A percentile compares a stretch with the other conserved stretches of the same genome.
Evolutionary conservation across 768 basidiomycete species (phyloP).

Genomic region (Boletales sp.): DNA sequence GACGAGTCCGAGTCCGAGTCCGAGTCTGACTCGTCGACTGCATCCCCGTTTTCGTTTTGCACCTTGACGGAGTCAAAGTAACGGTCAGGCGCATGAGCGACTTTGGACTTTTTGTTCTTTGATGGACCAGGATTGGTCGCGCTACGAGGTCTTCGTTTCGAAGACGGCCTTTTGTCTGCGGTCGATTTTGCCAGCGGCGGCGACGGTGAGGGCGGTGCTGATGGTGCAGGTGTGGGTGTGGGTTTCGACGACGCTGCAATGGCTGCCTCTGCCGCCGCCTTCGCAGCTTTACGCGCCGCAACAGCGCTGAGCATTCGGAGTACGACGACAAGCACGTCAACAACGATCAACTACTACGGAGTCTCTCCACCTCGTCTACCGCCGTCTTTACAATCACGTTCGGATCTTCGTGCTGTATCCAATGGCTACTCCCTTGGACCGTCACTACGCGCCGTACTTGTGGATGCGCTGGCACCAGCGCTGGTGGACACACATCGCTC

Average conservation of each 20-base stretch:
- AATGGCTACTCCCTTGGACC: too few relatives aligned
- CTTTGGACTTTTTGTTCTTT: slow-evolving; percentile 29
- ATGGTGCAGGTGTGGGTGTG: too few relatives aligned
- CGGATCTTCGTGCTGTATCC: slow-evolving; percentile 14
- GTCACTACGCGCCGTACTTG: too few relatives aligned
- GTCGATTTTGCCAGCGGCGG: slow-evolving; percentile 9
- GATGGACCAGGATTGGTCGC: slow-evolving; percentile 18
- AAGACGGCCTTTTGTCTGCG: slow-evolving; percentile 20
- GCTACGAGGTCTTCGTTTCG: slow-evolving; percentile 45
- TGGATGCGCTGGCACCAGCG: too few relatives aligned
- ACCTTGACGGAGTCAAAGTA: slow-evolving; percentile 36
- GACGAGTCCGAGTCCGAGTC: slow-evolving; percentile 30
- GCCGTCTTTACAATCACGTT: too few relatives aligned
- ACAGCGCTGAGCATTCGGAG: slow-evolving; percentile 64
- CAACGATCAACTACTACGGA: not conserved
- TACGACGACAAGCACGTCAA: slow-evolving; percentile 5
- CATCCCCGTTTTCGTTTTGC: slow-evolving; percentile 16
- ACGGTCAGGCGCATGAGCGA: slow-evolving; percentile 21
- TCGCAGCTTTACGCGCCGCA: slow-evolving; percentile 65
- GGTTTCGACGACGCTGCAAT: slow-evolving; percentile 9
- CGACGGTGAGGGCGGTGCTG: slow-evolving; percentile 7
- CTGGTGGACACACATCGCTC: too few relatives aligned
- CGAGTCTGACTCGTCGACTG: slow-evolving; percentile 32
- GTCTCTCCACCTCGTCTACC: slow-evolving; percentile 9
- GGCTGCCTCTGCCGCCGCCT: slow-evolving; percentile 27